These are phyloP conservation scores for Enterocytospora artemiae DNA, from an alignment of 371 early-diverging fungal genomes.

Conservation along the genomic window DNA sequence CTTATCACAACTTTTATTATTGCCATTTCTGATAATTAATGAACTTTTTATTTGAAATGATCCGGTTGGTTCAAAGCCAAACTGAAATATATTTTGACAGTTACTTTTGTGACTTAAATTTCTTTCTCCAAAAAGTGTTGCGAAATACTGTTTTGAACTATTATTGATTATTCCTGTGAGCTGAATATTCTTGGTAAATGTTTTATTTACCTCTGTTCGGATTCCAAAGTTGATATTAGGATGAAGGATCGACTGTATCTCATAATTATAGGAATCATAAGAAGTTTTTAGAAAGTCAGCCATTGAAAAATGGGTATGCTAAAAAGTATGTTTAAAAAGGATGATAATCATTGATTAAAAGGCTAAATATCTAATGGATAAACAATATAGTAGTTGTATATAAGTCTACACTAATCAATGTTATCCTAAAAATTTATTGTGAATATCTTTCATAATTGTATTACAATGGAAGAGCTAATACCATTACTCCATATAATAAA, in stretches of 20 bases:
- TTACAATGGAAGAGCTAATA: too few relatives aligned
- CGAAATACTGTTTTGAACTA: conserved; percentile 1
- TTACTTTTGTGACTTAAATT: not conserved
- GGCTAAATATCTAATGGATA: too few relatives aligned
- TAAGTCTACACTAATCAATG: too few relatives aligned
- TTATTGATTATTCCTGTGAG: not conserved
- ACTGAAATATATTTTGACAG: not conserved
- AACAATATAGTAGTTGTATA: too few relatives aligned
- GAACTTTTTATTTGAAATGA: not conserved
- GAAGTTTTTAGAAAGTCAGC: not conserved
- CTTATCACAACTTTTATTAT: not conserved
- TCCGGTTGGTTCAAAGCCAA: conserved; percentile 1
- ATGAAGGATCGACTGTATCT: not conserved
- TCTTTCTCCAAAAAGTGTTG: not conserved
- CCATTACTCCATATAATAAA: too few relatives aligned
- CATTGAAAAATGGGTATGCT: too few relatives aligned
- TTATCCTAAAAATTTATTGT: too few relatives aligned
- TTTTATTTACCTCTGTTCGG: not conserved
- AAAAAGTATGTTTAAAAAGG: too few relatives aligned
- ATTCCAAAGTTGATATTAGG: not conserved
- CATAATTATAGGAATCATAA: not conserved
- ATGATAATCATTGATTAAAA: too few relatives aligned
- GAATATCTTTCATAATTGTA: too few relatives aligned
- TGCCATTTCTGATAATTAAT: not conserved
- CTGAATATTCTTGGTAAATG: not conserved